Evolutionary conservation across 1,139 yeast species (phyloP), one percentile per base, ranked within the genome.

Genomic region (Candida glucosophila): DNA sequence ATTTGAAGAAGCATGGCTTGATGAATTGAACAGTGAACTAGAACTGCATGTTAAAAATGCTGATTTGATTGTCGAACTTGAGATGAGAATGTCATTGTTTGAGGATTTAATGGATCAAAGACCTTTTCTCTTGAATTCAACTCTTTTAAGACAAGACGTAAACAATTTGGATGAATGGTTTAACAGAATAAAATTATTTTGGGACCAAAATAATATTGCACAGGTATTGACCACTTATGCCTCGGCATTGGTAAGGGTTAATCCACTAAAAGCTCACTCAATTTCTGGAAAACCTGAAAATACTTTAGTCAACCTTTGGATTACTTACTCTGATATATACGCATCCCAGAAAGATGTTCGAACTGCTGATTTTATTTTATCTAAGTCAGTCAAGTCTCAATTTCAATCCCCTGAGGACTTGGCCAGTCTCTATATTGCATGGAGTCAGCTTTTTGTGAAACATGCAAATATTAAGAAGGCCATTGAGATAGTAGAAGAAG

Each of bases 361-460:
- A 18, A 72, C 85, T 0, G 85, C 92, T 0, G 55, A 80, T 34
- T 57, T 68, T 9, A 69, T 86, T 9, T 70, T 67, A 30, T 70
- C 73, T 20, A 77, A 77, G 32, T 78, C 92, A 0, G 58, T 73
- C 1, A 73, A 75, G 28, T 90, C 90, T 0, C 88, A 86, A 8
- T 85, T 67, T 49, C 66, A 59, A 16, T 54, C 64, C 12, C 58
- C 73, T 1, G 71, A 72, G 17, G 95, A 85, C 33, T 51, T 85
- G 20, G 82, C 78, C 2, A 67, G 67, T 3, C 49, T 85, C 3
- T 83, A 86, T 65, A 57, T 72, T 16, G 67, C 63, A 21, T 86
- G 96, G 95, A 62, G 80, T 13, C 83, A 79, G 34, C 52, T 75
- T 50, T 75, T 73, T 28, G 40, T 79, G 17, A 51, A 63, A n/a